phyloP scores from a whole-genome alignment of 1,284 basidiomycete genomes.

The Malassezia obtusa region DNA sequence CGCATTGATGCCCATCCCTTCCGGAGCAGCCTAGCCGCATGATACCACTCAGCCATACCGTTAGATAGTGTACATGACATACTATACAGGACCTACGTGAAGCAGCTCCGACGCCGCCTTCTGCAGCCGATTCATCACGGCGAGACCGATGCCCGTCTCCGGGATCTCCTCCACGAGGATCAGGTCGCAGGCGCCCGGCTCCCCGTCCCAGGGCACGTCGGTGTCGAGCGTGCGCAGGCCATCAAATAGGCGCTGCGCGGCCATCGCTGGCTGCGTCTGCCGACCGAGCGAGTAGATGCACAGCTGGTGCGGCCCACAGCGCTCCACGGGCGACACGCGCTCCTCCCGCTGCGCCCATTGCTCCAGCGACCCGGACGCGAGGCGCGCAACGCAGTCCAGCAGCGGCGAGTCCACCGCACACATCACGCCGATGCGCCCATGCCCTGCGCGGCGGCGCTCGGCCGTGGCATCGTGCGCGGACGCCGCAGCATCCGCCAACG shows the following conservation, averaged over 20 bases:
- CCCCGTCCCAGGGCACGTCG: constrained; percentile 22
- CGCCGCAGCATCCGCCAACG: neutral
- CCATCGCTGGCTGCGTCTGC: constrained; percentile 53
- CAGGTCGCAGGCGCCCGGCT: constrained; percentile 58
- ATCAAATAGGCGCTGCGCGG: constrained; percentile 75
- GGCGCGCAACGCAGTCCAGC: neutral
- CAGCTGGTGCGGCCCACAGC: neutral
- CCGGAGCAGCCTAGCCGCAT: neutral
- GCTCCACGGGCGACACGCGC: constrained; percentile 7
- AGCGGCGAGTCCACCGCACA: constrained; percentile 21
- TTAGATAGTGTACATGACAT: neutral
- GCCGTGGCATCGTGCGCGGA: neutral
- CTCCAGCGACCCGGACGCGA: neutral
- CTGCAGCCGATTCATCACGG: constrained; percentile 92
- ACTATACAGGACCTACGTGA: neutral
- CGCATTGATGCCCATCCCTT: neutral
- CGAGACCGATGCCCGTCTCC: constrained; percentile 75
- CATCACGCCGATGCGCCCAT: constrained; percentile 24
- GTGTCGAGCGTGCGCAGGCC: constrained; percentile 71
- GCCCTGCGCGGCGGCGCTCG: neutral
- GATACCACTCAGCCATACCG: neutral
- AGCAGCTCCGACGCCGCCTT: constrained; percentile 62
- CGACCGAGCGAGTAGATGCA: constrained; percentile 18
- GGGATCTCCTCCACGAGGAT: constrained; percentile 80
- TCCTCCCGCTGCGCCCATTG: neutral